Base-by-base conservation (phyloP, 2,329 filamentous ascomycete species). In the Xylaria multiplex region DNA sequence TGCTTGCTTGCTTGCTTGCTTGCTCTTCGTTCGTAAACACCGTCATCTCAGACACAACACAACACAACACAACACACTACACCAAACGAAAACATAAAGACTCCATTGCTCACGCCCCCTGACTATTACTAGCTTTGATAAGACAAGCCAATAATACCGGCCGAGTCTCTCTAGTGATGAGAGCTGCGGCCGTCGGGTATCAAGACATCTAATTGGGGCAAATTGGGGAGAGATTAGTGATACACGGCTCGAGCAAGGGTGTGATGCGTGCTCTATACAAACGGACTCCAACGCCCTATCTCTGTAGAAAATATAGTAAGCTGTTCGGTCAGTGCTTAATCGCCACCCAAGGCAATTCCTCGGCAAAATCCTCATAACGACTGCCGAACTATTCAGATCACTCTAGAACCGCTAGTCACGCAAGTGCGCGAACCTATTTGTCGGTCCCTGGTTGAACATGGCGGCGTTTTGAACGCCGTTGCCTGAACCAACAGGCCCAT, bases 391-490 rank as follows among this genome's bases (percentile, higher is more conserved):
- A 48, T 37, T 11, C 14, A 32, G 9, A 24, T n/a, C 0, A 24
- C 13, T 22, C 19, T 52, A 68, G 42, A 70, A 68, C 7, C 61
- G 52, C 16, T 67, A 79, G 32, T 84, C 82, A 49, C 82, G 77
- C 35, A 86, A 76, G 43, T 75, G 71, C 32, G 72, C 70, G 9
- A 70, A 67, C 22, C 72, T 69, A n/a, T 62, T 69, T 66, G 80
- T 82, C 19, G 79, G 35, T 11, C 64, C 64, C 52, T 64, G 67
- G 16, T 49, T 62, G 27, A 64, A 60, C 24, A 60, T 6, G 67
- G 69, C 78, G 73, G 66, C 78, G 77, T 30, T 74, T 32, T 76
- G 69, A 82, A 78, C 53, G 79, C 80, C 60, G 79, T 62, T 67
- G 2, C 59, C 62, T 0, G 46, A 19, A 5, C 62, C 62, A 9